Evolutionary conservation across 345 rosid genomes (phyloP).

Genomic region (Lepidium sativum): DNA sequence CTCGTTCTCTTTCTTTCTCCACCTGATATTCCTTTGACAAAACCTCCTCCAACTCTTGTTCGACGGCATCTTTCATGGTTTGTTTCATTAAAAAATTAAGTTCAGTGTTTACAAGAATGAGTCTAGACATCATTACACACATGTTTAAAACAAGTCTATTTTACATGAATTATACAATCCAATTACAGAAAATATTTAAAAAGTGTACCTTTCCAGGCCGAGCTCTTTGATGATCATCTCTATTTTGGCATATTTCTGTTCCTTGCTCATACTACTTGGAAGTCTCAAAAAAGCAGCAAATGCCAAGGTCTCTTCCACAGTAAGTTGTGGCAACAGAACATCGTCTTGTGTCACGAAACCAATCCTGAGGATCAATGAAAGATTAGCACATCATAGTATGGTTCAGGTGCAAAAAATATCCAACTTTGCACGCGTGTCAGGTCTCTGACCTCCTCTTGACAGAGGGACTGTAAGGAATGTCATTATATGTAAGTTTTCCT

Average conservation of each 20-base stretch:
- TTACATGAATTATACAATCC: neutral
- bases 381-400: neutral
- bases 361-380: conserved; percentile 38
- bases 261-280: conserved; percentile 68
- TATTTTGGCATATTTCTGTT: conserved; percentile 66
- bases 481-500: conserved; percentile 76
- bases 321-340: conserved; percentile 81
- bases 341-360: conserved; percentile 99
- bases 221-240: conserved; percentile 79
- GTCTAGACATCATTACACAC: neutral
- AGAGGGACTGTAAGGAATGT: conserved; percentile 54
- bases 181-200: neutral
- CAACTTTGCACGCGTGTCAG: neutral
- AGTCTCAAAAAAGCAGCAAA: conserved; percentile 88
- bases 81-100: neutral
- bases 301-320: conserved; percentile 84
- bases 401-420: neutral
- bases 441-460: conserved; percentile 67
- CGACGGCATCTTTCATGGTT: conserved; percentile 59
- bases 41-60: conserved; percentile 77
- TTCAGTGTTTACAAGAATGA: neutral
- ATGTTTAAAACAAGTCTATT: neutral
- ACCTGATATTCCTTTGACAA: conserved; percentile 89
- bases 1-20: conserved; percentile 98
- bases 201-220: conserved; percentile 76